A percentile compares a stretch with the other conserved stretches of the same genome.
These are phyloP conservation scores for Venturia pyrina DNA, from an alignment of 2,329 filamentous ascomycete genomes.

Conservation along the genomic window DNA sequence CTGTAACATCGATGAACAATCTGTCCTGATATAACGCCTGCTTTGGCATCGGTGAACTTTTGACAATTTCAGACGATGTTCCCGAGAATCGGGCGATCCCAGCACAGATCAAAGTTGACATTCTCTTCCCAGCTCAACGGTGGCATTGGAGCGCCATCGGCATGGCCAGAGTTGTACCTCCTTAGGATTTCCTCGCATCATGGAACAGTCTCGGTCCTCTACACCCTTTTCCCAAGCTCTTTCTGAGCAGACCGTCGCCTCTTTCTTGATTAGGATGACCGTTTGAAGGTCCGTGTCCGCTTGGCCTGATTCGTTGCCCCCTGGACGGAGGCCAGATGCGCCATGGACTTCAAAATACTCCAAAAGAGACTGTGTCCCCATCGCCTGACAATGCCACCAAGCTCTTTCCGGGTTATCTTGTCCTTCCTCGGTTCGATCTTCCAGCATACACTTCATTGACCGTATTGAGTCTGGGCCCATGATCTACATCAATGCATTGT, in stretches of 20 bases:
- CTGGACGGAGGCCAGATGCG: background rate
- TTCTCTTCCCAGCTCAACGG: background rate
- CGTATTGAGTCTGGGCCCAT: no score
- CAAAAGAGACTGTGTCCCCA: no score
- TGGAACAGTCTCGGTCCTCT: background rate
- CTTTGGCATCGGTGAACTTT: no score
- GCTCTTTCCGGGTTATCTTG: background rate
- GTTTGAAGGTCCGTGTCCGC: background rate
- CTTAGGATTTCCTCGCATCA: background rate
- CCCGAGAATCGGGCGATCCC: background rate
- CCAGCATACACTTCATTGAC: no score
- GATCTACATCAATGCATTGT: no score
- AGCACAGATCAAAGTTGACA: background rate
- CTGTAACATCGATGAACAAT: no score
- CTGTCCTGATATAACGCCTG: no score
- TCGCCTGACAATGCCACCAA: background rate
- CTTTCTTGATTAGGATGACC: background rate
- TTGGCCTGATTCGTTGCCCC: background rate
- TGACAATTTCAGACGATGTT: no score
- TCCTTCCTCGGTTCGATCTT: background rate
- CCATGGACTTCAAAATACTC: background rate
- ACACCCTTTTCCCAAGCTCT: background rate
- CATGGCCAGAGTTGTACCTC: background rate
- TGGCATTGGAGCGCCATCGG: background rate
- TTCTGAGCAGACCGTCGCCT: background rate